Conservation (phyloP, 352 stramenopile species). For the Pythium sukuiense region DNA sequence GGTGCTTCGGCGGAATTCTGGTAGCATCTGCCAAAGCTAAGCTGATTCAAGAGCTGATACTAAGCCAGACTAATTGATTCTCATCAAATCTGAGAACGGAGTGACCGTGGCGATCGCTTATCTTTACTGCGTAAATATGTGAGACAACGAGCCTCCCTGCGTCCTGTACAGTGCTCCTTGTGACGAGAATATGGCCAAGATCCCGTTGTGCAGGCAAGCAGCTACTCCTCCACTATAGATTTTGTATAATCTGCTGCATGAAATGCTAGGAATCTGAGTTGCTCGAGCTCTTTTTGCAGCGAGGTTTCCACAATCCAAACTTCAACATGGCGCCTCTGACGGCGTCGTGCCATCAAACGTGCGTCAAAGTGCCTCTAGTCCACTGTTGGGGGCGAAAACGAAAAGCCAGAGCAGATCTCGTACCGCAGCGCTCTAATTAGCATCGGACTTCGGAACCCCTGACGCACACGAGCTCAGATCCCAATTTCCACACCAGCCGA, state of each 20-base stretch:
- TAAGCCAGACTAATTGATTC: conserved; percentile 3
- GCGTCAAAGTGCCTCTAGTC: conserved; percentile 9
- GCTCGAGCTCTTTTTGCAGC: neutral
- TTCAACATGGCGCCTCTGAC: conserved; percentile 26
- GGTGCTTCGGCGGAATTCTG: conserved; percentile 19
- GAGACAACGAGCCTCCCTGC: neutral
- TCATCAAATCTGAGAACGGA: neutral
- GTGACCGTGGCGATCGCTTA: neutral
- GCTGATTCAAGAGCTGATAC: neutral
- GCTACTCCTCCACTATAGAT: neutral
- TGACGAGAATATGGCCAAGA: neutral
- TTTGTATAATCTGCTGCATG: neutral
- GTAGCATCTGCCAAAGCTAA: neutral
- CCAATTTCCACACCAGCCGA: conserved; percentile 6
- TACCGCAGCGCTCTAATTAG: neutral
- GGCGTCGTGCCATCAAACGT: neutral
- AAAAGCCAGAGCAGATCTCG: neutral
- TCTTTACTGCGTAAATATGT: conserved; percentile 1
- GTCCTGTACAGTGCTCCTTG: neutral
- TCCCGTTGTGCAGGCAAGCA: neutral
- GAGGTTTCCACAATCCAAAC: conserved; percentile 7
- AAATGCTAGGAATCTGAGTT: neutral
- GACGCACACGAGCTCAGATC: conserved; percentile 1
- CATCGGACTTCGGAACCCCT: conserved; percentile 13
- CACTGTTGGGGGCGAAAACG: neutral